Conservation (phyloP, 305 asterid genomes). For the Solanum aculeatissimum region DNA sequence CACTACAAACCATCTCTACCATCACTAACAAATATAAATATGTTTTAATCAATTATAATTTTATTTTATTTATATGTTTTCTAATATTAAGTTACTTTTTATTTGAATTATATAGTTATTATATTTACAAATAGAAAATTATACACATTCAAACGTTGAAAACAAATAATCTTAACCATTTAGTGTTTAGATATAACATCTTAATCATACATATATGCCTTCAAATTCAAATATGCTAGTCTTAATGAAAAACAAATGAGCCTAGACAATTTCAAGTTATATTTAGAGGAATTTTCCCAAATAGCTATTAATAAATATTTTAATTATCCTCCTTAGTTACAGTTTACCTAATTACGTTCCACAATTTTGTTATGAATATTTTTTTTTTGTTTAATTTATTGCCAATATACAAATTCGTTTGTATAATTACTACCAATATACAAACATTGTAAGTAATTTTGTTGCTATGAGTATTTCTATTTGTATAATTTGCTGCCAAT, state of each 20-base stretch:
- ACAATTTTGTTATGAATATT: too few species aligned
- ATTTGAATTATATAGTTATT: neutral
- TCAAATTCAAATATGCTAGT: neutral
- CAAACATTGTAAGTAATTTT: too few species aligned
- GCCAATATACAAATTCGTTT: too few species aligned
- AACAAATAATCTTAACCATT: neutral
- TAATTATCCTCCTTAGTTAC: too few species aligned
- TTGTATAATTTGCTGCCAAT: too few species aligned
- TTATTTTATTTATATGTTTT: neutral
- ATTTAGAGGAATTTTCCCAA: too few species aligned
- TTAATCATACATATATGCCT: neutral
- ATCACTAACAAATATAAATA: neutral
- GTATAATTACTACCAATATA: too few species aligned
- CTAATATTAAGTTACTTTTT: neutral
- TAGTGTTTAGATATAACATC: neutral
- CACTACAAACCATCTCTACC: neutral
- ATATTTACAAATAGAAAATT: neutral
- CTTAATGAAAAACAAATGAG: neutral
- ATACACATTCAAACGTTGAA: neutral
- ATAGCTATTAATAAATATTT: too few species aligned
- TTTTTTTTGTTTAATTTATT: too few species aligned
- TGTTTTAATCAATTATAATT: neutral
- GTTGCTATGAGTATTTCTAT: too few species aligned
- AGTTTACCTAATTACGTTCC: too few species aligned
- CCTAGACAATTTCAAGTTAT: too few species aligned